Conservation (phyloP, 2,329 filamentous ascomycete genomes). For the Tolypocladium cylindrosporum region DNA sequence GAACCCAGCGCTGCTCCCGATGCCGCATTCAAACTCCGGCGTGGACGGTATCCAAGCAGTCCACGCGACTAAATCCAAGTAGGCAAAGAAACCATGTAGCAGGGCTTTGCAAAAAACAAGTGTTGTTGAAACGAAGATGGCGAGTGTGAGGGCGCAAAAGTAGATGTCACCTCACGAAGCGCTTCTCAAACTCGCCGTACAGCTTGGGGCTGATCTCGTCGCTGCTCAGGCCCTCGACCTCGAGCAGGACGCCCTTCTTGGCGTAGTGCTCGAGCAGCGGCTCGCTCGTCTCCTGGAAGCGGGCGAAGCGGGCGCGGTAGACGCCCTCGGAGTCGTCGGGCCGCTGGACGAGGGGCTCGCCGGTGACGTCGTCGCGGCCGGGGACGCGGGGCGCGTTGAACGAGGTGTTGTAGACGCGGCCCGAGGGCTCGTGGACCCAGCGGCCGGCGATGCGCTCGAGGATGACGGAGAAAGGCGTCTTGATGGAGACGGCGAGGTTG, state of each 20-base stretch:
- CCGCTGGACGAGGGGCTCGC: conserved; percentile 72
- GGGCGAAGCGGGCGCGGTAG: conserved; percentile 69
- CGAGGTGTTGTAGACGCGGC: conserved; percentile 87
- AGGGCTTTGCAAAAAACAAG: neutral
- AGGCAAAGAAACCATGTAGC: neutral
- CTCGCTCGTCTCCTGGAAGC: conserved; percentile 80
- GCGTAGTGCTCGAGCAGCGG: conserved; percentile 86
- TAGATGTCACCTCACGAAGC: conserved; percentile 41
- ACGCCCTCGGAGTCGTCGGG: conserved; percentile 80
- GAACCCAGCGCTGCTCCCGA: neutral
- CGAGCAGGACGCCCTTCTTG: conserved; percentile 71
- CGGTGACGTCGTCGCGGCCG: conserved; percentile 83
- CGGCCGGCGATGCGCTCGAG: conserved; percentile 82
- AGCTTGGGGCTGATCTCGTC: conserved; percentile 94
- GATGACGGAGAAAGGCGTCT: conserved; percentile 79
- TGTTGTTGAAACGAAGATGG: neutral
- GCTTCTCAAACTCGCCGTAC: conserved; percentile 67
- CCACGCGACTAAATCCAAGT: neutral
- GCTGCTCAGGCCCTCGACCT: conserved; percentile 78
- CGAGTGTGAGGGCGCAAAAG: neutral
- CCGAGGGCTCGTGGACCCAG: conserved; percentile 88
- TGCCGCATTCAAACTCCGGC: neutral
- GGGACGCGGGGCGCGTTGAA: conserved; percentile 78
- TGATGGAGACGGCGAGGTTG: conserved; percentile 81
- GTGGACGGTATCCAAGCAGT: neutral